phyloP scores from a whole-genome alignment of 2,329 filamentous ascomycete genomes.

The Colletotrichum lentis region DNA sequence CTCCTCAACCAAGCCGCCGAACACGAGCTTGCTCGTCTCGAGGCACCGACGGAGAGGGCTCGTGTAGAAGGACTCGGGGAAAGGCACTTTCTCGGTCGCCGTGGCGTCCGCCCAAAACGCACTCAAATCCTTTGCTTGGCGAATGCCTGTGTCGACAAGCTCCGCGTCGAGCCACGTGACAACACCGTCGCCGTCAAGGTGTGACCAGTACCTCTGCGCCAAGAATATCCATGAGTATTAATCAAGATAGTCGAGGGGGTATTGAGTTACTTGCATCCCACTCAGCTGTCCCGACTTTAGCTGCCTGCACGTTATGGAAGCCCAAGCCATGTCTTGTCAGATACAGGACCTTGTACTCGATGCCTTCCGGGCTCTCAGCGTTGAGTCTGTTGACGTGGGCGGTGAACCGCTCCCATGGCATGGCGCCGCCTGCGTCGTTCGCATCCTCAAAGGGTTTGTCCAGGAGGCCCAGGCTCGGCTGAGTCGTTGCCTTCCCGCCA shows the following conservation, averaged over 20 bases:
- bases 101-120: slow-evolving; percentile 60
- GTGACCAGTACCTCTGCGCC: slow-evolving; percentile 48
- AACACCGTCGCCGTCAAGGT: slow-evolving; percentile 50
- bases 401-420: slow-evolving; percentile 62
- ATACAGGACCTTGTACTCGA: slow-evolving; percentile 62
- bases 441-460: slow-evolving; percentile 53
- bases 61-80: slow-evolving; percentile 64
- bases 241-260: background rate
- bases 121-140: slow-evolving; percentile 62
- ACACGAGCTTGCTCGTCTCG: slow-evolving; percentile 63
- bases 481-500: slow-evolving; percentile 49
- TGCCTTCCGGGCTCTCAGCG: slow-evolving; percentile 49
- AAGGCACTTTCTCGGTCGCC: slow-evolving; percentile 55
- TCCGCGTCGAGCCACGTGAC: slow-evolving; percentile 54
- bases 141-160: slow-evolving; percentile 61
- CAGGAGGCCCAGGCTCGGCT: slow-evolving; percentile 63
- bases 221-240: background rate
- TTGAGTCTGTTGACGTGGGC: slow-evolving; percentile 59
- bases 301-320: slow-evolving; percentile 57
- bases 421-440: slow-evolving; percentile 42
- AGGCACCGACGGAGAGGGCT: slow-evolving; percentile 67
- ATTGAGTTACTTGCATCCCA: slow-evolving; percentile 57
- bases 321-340: slow-evolving; percentile 67
- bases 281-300: slow-evolving; percentile 63
- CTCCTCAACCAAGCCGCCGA: slow-evolving; percentile 50